A percentile compares a stretch with the other conserved stretches of the same genome.
phyloP scores from a whole-genome alignment of 306 rosid species.

The Fagus sylvatica region DNA sequence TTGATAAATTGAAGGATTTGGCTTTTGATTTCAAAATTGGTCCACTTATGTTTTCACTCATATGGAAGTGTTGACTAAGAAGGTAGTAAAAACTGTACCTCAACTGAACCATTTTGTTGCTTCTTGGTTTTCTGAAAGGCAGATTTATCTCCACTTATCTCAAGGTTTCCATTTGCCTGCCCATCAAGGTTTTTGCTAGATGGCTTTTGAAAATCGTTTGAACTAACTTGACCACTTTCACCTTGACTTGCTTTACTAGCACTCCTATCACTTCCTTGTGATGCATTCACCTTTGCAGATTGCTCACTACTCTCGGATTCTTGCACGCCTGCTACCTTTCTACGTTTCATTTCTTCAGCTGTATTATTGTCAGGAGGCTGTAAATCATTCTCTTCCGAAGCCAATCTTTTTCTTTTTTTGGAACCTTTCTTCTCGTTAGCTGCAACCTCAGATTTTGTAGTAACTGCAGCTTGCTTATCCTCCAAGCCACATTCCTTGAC shows the following conservation, averaged over 20 bases:
- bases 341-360: conserved; percentile 60
- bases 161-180: conserved; percentile 34
- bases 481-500: conserved; percentile 15
- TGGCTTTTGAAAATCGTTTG: conserved; percentile 15
- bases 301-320: conserved; percentile 36
- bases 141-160: conserved; percentile 42
- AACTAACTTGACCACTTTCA: conserved; percentile 12
- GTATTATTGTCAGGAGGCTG: conserved; percentile 36
- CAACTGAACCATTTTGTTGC: conserved; percentile 53
- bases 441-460: conserved; percentile 22
- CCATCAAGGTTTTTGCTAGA: conserved; percentile 16
- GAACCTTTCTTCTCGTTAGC: conserved; percentile 44
- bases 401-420: conserved; percentile 67
- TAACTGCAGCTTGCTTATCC: conserved; percentile 4
- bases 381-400: conserved; percentile 48
- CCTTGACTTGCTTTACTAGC: background rate
- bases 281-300: conserved; percentile 19
- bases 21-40: background rate
- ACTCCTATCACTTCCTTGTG: conserved; percentile 20
- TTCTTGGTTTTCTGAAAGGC: conserved; percentile 52
- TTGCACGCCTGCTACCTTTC: conserved; percentile 42
- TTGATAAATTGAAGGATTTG: background rate
- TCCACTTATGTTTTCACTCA: too few species aligned
- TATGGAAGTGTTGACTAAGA: background rate
- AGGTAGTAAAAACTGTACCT: conserved; percentile 45